These are phyloP conservation scores for Arthonia radiata DNA, from an alignment of 495 filamentous ascomycete species.

Conservation along the genomic window DNA sequence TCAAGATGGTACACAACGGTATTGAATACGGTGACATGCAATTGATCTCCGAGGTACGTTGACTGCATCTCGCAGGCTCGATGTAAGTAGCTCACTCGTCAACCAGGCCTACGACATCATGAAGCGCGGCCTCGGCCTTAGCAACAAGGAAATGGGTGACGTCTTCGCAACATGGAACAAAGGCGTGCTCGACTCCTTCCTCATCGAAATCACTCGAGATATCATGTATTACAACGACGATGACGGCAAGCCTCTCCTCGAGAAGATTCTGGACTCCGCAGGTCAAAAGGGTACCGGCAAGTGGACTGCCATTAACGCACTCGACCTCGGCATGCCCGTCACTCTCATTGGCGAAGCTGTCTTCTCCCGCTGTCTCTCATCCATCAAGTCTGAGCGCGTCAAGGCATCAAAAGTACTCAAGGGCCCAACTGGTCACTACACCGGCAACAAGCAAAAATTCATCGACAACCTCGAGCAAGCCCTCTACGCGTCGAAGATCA, in stretches of 20 bases:
- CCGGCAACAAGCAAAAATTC: constrained; percentile 76
- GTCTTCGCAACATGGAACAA: constrained; percentile 93
- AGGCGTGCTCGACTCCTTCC: constrained; percentile 94
- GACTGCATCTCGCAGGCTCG: not conserved
- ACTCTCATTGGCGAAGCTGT: constrained; percentile 95
- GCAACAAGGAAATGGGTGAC: constrained; percentile 79
- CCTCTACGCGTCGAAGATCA: constrained; percentile 97
- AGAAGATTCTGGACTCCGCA: constrained; percentile 97
- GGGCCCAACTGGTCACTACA: constrained; percentile 55
- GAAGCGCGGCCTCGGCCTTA: constrained; percentile 78
- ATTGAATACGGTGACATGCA: constrained; percentile 99
- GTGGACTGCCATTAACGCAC: constrained; percentile 97
- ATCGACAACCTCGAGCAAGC: constrained; percentile 94
- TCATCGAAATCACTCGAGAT: constrained; percentile 96
- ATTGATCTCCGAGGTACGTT: constrained; percentile 78
- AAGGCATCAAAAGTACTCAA: constrained; percentile 56
- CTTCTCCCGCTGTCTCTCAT: constrained; percentile 79
- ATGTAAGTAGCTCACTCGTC: constrained; percentile 4
- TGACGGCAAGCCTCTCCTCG: constrained; percentile 68
- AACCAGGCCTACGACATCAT: constrained; percentile 94
- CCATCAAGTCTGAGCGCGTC: constrained; percentile 78
- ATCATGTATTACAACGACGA: constrained; percentile 94
- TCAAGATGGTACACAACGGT: constrained; percentile 99
- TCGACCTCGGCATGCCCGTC: constrained; percentile 96
- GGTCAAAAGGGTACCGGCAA: constrained; percentile 99